Evolutionary conservation across 2,329 filamentous ascomycete genomes (phyloP), one percentile per base, ranked within the genome.

Genomic region (Chaetomiaceae sp.): DNA sequence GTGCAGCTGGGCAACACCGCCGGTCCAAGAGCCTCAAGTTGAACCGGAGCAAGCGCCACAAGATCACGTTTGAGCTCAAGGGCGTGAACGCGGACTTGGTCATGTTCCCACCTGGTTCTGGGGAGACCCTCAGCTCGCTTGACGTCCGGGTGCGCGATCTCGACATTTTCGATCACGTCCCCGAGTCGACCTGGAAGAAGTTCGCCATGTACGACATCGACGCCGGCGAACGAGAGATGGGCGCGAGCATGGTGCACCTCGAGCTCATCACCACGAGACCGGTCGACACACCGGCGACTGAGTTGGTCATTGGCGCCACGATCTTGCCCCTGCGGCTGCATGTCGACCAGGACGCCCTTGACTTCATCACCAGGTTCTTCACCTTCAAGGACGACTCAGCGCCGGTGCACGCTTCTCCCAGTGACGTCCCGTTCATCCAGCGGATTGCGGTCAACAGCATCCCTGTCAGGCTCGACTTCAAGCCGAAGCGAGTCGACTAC

Each of bases 401-500:
- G 8, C 74, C 79, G 0, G 71, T 75, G 4, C 77, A 83, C 27
- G 71, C 75, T 3, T 80, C 83, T 1, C 79, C 83, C 2, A 84
- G 84, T 42, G 91, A 95, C 51, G 74, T 87, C 6, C 89, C 90
- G 0, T 99, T 96, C 69, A 76, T 99, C 1, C 92, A 97, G 67
- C 82, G 94, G 49, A 86, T 90, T 1, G 94, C 97, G 71, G 79
- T 99, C 43, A 88, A 89, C 59, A 83, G 88, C 4, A 82, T 99
- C 22, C 85, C 85, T 2, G 80, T 99, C 52, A 91, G 88, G 65
- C 82, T 84, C 3, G 94, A 99, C 70, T 99, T 99, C 73, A 99
- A 99, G 69, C 94, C 94, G 8, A 97, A 99, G 71, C 84, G 90
- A n/a, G 89, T 99, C 17, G 92, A 99, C 69, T 99, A 99, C 63